Percentiles rank a stretch among this genome's conserved stretches.
Evolutionary conservation across 345 rosid genomes (phyloP).

Genomic region (Populus davidiana): DNA sequence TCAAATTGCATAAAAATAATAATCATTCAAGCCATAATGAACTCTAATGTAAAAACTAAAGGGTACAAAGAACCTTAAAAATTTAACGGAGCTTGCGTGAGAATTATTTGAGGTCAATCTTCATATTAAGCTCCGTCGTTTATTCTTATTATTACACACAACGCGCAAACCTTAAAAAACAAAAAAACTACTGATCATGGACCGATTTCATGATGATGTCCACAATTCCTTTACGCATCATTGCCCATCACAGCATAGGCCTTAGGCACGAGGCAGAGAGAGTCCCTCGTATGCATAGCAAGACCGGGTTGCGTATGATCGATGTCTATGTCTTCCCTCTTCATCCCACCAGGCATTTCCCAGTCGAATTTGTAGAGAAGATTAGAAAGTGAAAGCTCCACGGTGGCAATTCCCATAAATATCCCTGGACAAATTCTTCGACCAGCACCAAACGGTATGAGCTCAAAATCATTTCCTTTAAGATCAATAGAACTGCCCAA

Average conservation of each 20-base stretch:
- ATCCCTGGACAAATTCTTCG: constrained; percentile 3
- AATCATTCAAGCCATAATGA: too few relatives aligned
- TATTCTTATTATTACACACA: too few relatives aligned
- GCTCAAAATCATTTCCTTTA: neutral
- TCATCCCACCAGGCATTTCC: constrained; percentile 2
- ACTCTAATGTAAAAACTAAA: too few relatives aligned
- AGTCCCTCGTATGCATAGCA: neutral
- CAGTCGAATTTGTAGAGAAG: neutral
- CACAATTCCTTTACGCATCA: too few relatives aligned
- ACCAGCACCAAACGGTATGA: neutral
- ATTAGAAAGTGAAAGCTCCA: constrained; percentile 1
- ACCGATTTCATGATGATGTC: too few relatives aligned
- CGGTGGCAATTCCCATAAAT: neutral
- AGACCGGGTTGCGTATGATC: neutral
- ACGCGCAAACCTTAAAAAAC: too few relatives aligned
- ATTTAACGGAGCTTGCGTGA: too few relatives aligned
- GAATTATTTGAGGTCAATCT: too few relatives aligned
- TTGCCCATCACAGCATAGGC: neutral
- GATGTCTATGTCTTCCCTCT: neutral
- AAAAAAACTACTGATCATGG: too few relatives aligned
- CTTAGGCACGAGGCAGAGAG: neutral
- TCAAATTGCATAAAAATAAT: too few relatives aligned
- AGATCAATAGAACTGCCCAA: neutral
- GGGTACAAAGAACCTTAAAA: too few relatives aligned
- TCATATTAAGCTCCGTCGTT: too few relatives aligned